Evolutionary conservation across 2,329 filamentous ascomycete species (phyloP).

Genomic region (Atkinsonella hypoxylon): DNA sequence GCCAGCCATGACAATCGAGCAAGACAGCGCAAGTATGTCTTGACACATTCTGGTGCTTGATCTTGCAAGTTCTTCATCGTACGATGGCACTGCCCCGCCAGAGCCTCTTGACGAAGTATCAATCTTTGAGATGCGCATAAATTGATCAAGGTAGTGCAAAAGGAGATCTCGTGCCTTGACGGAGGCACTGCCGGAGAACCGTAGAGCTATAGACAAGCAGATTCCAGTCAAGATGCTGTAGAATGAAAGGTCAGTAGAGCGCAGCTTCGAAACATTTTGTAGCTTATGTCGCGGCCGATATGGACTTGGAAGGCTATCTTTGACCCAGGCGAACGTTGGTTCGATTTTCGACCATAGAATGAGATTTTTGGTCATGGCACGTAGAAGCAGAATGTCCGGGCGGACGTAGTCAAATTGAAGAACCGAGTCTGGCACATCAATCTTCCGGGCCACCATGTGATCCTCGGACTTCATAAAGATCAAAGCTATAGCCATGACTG

Average conservation of each 20-base stretch:
- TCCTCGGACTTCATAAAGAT: slow-evolving; percentile 98
- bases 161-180: slow-evolving; percentile 65
- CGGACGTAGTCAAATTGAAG: slow-evolving; percentile 93
- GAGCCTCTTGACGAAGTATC: slow-evolving; percentile 19
- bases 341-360: slow-evolving; percentile 86
- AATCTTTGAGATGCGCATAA: slow-evolving; percentile 64
- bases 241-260: slow-evolving; percentile 77
- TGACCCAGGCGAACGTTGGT: slow-evolving; percentile 63
- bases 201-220: slow-evolving; percentile 66
- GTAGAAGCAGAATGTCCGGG: slow-evolving; percentile 81
- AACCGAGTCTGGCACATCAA: slow-evolving; percentile 82
- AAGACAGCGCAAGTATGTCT: slow-evolving; percentile 71
- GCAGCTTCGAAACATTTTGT: slow-evolving; percentile 46
- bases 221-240: slow-evolving; percentile 86
- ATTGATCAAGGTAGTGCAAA: slow-evolving; percentile 73
- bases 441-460: slow-evolving; percentile 72
- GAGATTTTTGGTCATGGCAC: slow-evolving; percentile 78
- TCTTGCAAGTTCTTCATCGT: slow-evolving; percentile 74
- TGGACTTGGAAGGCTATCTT: slow-evolving; percentile 55
- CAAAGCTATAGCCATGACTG: slow-evolving; percentile 76
- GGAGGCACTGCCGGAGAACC: slow-evolving; percentile 63
- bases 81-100: slow-evolving; percentile 33
- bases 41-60: slow-evolving; percentile 84
- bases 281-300: slow-evolving; percentile 55
- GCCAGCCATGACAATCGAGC: slow-evolving; percentile 86